These are phyloP conservation scores for Mucor piriformis DNA, from an alignment of 371 early-diverging fungal species.

Conservation along the genomic window DNA sequence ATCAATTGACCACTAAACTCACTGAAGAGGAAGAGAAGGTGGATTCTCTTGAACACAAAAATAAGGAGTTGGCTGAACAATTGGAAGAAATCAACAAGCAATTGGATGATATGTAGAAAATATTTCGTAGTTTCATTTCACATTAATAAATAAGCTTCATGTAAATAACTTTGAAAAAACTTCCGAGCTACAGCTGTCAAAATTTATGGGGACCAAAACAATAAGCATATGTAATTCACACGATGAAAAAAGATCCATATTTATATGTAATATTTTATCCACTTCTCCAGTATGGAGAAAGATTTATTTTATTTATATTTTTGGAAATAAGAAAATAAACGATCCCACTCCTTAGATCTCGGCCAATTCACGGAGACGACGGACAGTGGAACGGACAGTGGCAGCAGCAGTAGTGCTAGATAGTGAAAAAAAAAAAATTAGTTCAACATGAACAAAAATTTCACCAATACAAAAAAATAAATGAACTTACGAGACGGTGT, in stretches of 20 bases:
- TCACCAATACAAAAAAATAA: too few relatives aligned
- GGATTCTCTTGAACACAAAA: conserved; percentile 66
- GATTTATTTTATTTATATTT: conserved; percentile 1
- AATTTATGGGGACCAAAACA: not conserved
- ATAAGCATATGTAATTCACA: not conserved
- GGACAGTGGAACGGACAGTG: conserved; percentile 91
- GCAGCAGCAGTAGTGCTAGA: conserved; percentile 91
- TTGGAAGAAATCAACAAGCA: conserved; percentile 71
- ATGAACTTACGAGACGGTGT: conserved; percentile 87
- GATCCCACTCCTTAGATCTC: conserved; percentile 75
- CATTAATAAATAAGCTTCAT: too few relatives aligned
- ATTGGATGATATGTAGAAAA: conserved; percentile 69
- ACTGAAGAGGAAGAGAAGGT: conserved; percentile 63
- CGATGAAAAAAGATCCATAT: not conserved
- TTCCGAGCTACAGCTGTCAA: conserved; percentile 3
- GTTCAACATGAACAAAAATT: not conserved
- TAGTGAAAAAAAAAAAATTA: not conserved
- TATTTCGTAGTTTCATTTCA: not conserved
- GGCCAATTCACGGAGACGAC: conserved; percentile 96
- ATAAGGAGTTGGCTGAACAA: conserved; percentile 60
- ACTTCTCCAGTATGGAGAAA: conserved; percentile 6
- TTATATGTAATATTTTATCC: conserved; percentile 5
- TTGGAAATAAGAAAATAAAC: conserved; percentile 5
- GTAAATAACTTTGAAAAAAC: not conserved
- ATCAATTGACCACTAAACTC: conserved; percentile 64